Evolutionary conservation across 2,329 filamentous ascomycete species (phyloP), one percentile per base, ranked within the genome.

Genomic region (Neofusicoccum sp.): DNA sequence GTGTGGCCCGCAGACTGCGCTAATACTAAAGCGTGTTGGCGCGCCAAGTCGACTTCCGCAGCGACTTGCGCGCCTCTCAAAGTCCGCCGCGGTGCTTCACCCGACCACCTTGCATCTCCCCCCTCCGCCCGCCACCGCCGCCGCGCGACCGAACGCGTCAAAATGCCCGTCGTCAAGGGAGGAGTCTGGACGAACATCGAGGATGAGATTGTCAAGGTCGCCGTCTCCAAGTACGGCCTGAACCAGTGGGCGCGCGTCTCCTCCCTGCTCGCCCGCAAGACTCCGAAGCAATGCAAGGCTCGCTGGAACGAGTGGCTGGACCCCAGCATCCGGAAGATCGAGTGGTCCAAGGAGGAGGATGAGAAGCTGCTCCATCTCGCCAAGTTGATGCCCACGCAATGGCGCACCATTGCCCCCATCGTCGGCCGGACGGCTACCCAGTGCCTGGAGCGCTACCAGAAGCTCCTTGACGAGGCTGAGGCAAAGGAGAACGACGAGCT

Each of bases 281-380:
- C 95, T 33, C 88, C 95, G 56, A 99, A 99, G 80, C 95, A 99
- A 80, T 99, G 95, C 86, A 99, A 99, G 80, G 93, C 95, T 63
- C 85, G 95, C 79, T 99, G 95, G 95, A 87, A 89, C 74, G 93
- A 99, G 84, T 99, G 95, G 93, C 85, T 99, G 67, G 95, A 99
- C 73, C 95, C 95, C 20, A 91, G 90, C 73, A 98, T 99, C 80
- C 90, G 93, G 72, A 99, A 99, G 82, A 95, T 96, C 68, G 95
- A 99, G 79, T 99, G 95, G 93, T 96, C 91, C 73, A 90, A 95
- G 72, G 95, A 99, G 77, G 95, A 99, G 75, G 95, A 99, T 75
- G 95, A 99, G 81, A 97, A 96, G 79, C 83, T 99, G 63, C 79
- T 99, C 69, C 95, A 98, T 72, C 83, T 99, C 71, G 95, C 95